Base-by-base conservation (phyloP, 129 eudicot species). In the Calendula officinalis region DNA sequence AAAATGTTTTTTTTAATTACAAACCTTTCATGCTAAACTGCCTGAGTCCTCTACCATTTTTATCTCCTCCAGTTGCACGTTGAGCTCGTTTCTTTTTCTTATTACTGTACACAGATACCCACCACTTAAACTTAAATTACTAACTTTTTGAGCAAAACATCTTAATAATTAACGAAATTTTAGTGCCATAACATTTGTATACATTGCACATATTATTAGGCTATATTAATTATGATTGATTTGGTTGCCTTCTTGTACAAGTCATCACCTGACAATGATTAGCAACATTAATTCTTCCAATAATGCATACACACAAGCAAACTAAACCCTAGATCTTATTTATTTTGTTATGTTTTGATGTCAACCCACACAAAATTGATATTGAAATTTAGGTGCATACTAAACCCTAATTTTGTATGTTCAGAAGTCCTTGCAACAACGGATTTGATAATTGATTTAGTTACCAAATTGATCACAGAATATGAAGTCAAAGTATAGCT, bases 21-120 rank as follows among this genome's bases (percentile, higher is more conserved):
- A 56, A 34, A 81, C 94, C 88, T 85, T 82, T 85, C 83, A 79
- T 76, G 80, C 94, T 85, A 67, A 85, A 79, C 56, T 82, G 88
- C 32, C 85, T 76, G 47, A 82, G 88, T 69, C 94, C 94, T 69
- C 94, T 75, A 39, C 88, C 88, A 70, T 68, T 85, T 70, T 85
- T 85, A 78, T 85, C 94, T 64, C 85, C 94, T 38, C 78, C 81
- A 65, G 59, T 69, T 9, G 84, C 84, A 45, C 87, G 82, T 32
- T 85, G 53, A 14, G 22, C 53, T 48, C 53, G 30, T 48, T 48
- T 48, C 53, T 48, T 48, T 17, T 48, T 48, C 53, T 48, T 48
- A n/a, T 48, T 14, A 48, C 30, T 48, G 30, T 48, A 12, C 53
- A 48, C 15, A 5, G 27, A 48, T 14, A 48, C 53, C 53, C 30